Base-by-base conservation (phyloP, 2,329 filamentous ascomycete genomes). In the Cyclaneusma minus region DNA sequence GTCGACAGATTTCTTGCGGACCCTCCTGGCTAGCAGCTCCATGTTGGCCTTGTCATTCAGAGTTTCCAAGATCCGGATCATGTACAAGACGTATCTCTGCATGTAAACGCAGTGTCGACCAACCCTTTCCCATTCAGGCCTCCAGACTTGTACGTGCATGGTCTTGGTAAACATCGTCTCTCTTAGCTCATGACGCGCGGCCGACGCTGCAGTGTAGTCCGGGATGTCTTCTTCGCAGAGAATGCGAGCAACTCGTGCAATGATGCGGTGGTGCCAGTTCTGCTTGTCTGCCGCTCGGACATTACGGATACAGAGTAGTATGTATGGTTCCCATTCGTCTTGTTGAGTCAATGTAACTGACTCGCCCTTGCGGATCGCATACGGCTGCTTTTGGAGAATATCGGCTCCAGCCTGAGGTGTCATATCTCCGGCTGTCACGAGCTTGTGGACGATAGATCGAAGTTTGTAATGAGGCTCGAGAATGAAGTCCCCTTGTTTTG, bases 241-340 rank as follows among this genome's bases (percentile, higher is more conserved):
- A 21, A 76, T 58, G 36, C 64, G 63, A 5, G 70, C 72, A 31
- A 62, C 61, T 34, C 73, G 62, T 28, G 60, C 59, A 27, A 71
- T 68, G 59, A 82, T 78, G 10, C 76, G 65, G 45, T 82, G 76
- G 44, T 82, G 76, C 76, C 76, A 82, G 36, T 76, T 73, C 3
- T 71, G 65, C 45, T 80, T 80, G 44, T 82, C 76, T 3, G 68
- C 66, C 25, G 33, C 39, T 17, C 41, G 36, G 11, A 47, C 35
- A 20, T 42, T 35, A 12, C 40, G 37, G 16, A 49, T 29, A 15
- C 32, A 49, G 21, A 59, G 54, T 9, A 75, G 49, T 22, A 77
- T 57, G 39, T 71, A 77, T 4, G 54, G 39, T 24, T 67, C 60
- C 73, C 73, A 79, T 7, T 62, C 60, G 12, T 64, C 56, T 29